Percentiles rank a stretch among this genome's conserved stretches.
Evolutionary conservation across 106 monocot genomes (phyloP).

Genomic region (Acanthochlamys bracteata): DNA sequence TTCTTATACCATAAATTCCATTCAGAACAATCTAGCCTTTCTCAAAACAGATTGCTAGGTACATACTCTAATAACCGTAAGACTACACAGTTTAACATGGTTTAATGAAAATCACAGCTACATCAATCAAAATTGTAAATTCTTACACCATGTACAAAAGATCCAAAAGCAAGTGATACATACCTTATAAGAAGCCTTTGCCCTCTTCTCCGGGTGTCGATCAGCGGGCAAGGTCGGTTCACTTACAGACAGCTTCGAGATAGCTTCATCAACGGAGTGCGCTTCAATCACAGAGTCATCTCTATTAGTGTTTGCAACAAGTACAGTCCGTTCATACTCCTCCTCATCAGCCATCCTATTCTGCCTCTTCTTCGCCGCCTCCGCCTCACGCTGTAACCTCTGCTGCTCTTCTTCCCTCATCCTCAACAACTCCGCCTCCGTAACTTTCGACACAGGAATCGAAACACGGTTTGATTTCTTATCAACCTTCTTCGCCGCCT

Average conservation of each 20-base stretch:
- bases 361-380: slow-evolving; percentile 71
- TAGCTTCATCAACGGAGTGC: slow-evolving; percentile 72
- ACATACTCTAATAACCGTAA: too few relatives aligned
- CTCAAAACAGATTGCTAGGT: too few relatives aligned
- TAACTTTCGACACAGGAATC: slow-evolving; percentile 78
- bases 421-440: slow-evolving; percentile 48
- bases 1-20: too few relatives aligned
- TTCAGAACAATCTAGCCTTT: too few relatives aligned
- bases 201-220: slow-evolving; percentile 81
- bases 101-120: too few relatives aligned
- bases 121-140: too few relatives aligned
- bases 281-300: slow-evolving; percentile 88
- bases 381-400: slow-evolving; percentile 36
- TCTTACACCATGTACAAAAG: too few relatives aligned
- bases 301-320: slow-evolving; percentile 81
- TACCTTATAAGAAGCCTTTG: slow-evolving; percentile 93
- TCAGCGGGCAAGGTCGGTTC: slow-evolving; percentile 54
- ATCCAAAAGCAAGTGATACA: background rate
- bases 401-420: slow-evolving; percentile 59
- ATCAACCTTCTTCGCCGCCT: slow-evolving; percentile 46
- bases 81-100: too few relatives aligned
- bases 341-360: slow-evolving; percentile 70
- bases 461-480: slow-evolving; percentile 73
- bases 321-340: slow-evolving; percentile 81
- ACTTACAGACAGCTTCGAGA: slow-evolving; percentile 47